A percentile compares a stretch with the other conserved stretches of the same genome.
These are phyloP conservation scores for Calonectria fujianensis DNA, from an alignment of 2,329 filamentous ascomycete species.

Conservation along the genomic window DNA sequence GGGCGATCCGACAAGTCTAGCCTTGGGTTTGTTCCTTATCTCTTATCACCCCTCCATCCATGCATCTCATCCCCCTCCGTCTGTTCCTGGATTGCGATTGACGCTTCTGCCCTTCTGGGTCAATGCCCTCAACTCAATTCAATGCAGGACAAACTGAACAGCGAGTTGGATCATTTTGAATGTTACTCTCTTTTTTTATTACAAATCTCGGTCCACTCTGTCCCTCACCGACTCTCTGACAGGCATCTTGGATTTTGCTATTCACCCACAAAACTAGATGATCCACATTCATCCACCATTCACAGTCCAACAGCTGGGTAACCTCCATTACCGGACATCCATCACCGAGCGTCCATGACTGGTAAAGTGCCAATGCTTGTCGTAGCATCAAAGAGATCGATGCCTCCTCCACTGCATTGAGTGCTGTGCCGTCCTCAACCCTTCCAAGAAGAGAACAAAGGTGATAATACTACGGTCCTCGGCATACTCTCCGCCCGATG, in stretches of 20 bases:
- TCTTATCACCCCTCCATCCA: slow-evolving; percentile 46
- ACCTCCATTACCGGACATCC: slow-evolving; percentile 13
- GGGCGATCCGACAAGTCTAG: slow-evolving; percentile 27
- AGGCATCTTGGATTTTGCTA: slow-evolving; percentile 26
- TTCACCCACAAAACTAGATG: slow-evolving; percentile 14
- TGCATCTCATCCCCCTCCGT: slow-evolving; percentile 29
- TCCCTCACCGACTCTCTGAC: slow-evolving; percentile 16
- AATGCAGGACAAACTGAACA: background rate
- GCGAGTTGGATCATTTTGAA: background rate
- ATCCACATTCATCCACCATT: slow-evolving; percentile 32
- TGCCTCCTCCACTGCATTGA: slow-evolving; percentile 12
- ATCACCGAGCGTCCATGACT: slow-evolving; percentile 29
- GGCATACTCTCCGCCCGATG: slow-evolving; percentile 12
- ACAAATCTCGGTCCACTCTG: slow-evolving; percentile 12
- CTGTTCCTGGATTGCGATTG: slow-evolving; percentile 23
- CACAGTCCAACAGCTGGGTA: slow-evolving; percentile 14
- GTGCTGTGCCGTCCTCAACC: slow-evolving; percentile 28
- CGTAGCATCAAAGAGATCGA: background rate
- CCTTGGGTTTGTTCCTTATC: slow-evolving; percentile 38
- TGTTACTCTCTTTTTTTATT: slow-evolving; percentile 13
- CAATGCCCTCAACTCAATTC: slow-evolving; percentile 1
- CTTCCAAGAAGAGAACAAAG: slow-evolving; percentile 5
- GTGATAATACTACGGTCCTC: slow-evolving; percentile 27
- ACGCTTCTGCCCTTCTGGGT: slow-evolving; percentile 23
- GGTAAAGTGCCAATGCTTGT: slow-evolving; percentile 13